Evolutionary conservation across 768 basidiomycete genomes (phyloP).

Genomic region (Podaxis carcinomalis): DNA sequence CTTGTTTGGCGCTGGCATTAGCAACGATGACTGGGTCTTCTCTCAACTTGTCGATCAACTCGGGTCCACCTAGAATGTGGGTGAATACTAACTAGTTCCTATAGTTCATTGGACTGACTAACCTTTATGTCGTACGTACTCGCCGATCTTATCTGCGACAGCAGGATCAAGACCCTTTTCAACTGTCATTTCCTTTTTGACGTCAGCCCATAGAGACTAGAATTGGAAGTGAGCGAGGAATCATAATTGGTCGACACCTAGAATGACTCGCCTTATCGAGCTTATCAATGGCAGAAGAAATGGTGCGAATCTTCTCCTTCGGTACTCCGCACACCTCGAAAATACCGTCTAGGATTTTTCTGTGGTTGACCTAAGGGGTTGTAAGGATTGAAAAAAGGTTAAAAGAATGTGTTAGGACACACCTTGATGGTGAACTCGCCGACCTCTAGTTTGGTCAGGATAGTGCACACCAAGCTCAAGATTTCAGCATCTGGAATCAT

Average conservation of each 20-base stretch:
- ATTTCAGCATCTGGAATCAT: slow-evolving; percentile 98
- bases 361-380: slow-evolving; percentile 76
- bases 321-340: slow-evolving; percentile 97
- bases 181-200: slow-evolving; percentile 93
- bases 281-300: slow-evolving; percentile 97
- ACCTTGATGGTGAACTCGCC: slow-evolving; percentile 96
- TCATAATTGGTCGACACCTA: background rate
- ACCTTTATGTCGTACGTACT: slow-evolving; percentile 97
- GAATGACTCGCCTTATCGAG: slow-evolving; percentile 76
- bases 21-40: slow-evolving; percentile 60
- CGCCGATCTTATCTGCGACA: slow-evolving; percentile 91
- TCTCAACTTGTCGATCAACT: slow-evolving; percentile 68
- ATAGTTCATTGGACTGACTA: slow-evolving; percentile 2
- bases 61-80: slow-evolving; percentile 57
- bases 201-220: slow-evolving; percentile 85
- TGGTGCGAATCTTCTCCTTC: slow-evolving; percentile 80
- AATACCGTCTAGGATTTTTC: slow-evolving; percentile 95
- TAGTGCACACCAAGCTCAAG: slow-evolving; percentile 75
- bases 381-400: background rate
- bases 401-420: background rate
- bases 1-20: slow-evolving; percentile 74
- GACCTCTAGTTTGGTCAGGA: slow-evolving; percentile 79
- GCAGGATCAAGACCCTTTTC: slow-evolving; percentile 85
- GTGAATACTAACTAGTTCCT: background rate
- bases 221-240: background rate